Evolutionary conservation across 1,284 basidiomycete genomes (phyloP).

Genomic region (Athelia psychrophila): DNA sequence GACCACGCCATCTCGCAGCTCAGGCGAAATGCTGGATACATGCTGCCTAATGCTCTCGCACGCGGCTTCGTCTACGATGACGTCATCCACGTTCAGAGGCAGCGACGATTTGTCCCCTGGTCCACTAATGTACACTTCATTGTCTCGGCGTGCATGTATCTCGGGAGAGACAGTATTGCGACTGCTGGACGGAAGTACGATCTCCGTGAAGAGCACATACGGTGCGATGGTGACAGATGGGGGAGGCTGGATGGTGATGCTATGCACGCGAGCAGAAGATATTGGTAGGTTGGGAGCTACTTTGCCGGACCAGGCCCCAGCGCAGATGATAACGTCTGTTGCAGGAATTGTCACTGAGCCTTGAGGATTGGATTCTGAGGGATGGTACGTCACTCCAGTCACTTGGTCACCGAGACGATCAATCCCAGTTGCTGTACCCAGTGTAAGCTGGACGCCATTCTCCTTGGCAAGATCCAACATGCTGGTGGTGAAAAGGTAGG

Average conservation of each 20-base stretch:
- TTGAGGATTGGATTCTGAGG: constrained; percentile 19
- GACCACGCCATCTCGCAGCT: constrained; percentile 48
- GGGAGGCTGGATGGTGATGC: constrained; percentile 54
- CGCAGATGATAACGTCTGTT: constrained; percentile 71
- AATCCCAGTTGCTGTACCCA: constrained; percentile 41
- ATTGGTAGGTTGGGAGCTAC: constrained; percentile 54
- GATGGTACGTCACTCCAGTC: constrained; percentile 52
- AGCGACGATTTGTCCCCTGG: constrained; percentile 59
- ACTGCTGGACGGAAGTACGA: constrained; percentile 29
- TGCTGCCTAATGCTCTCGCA: constrained; percentile 54
- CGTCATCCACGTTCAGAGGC: constrained; percentile 61
- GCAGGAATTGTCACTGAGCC: constrained; percentile 41
- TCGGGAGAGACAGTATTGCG: constrained; percentile 45
- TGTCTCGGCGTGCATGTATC: constrained; percentile 67
- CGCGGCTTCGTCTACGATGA: constrained; percentile 46
- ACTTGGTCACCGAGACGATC: constrained; percentile 38
- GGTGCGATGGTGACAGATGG: constrained; percentile 47
- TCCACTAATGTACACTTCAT: constrained; percentile 70
- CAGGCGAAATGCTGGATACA: constrained; percentile 54
- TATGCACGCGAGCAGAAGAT: constrained; percentile 61
- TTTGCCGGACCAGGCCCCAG: constrained; percentile 84
- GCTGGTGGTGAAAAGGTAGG: constrained; percentile 74
- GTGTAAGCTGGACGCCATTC: constrained; percentile 46
- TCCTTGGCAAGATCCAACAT: constrained; percentile 70
- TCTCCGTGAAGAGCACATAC: constrained; percentile 68